Evolutionary conservation across 1,284 basidiomycete species (phyloP), one percentile per base, ranked within the genome.

Genomic region (Microbotryum scabiosae): DNA sequence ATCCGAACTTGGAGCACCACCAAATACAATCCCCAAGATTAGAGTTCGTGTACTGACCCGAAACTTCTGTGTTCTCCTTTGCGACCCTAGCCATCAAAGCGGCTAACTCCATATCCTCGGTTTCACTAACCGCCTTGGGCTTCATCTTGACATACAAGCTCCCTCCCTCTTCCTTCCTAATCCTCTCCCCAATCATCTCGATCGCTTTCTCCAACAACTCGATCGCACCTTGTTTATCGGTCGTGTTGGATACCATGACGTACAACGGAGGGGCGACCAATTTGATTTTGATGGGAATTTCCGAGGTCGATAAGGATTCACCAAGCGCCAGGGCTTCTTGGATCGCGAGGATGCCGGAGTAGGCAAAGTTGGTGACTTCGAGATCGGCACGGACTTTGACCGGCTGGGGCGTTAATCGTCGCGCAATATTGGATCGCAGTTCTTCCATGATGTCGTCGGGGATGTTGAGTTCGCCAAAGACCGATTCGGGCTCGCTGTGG

Each of bases 361-460:
- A 93, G 6, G 87, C 88, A 77, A 97, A 99, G 77, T 94, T 98
- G 47, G 92, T 97, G 57, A 98, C 80, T 77, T 98, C 93, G 67
- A 99, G 87, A 78, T 99, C 96, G 23, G 96, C 91, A 73, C 94
- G 90, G 58, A 98, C 84, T 79, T 97, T 98, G 81, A 98, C 94
- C 14, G 96, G 93, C 76, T 99, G 96, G 16, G 94, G 96, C 2
- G 94, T 98, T 60, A 98, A 81, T 49, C 96, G 85, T 56, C 93
- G 86, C 10, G 93, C 92, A 73, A 99, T 97, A 54, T 91, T 97
- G 64, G 83, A 78, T 70, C 84, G 83, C 30, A 98, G 82, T 62
- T 90, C 81, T 28, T 79, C 77, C 54, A 85, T 79, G 14, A 87
- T 86, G 14, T 85, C 80, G 52, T 74, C 73, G 64, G 78, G 76